Percentiles rank a stretch among this genome's conserved stretches.
phyloP scores from a whole-genome alignment of 2,329 filamentous ascomycete genomes.

The Botrytis byssoidea region DNA sequence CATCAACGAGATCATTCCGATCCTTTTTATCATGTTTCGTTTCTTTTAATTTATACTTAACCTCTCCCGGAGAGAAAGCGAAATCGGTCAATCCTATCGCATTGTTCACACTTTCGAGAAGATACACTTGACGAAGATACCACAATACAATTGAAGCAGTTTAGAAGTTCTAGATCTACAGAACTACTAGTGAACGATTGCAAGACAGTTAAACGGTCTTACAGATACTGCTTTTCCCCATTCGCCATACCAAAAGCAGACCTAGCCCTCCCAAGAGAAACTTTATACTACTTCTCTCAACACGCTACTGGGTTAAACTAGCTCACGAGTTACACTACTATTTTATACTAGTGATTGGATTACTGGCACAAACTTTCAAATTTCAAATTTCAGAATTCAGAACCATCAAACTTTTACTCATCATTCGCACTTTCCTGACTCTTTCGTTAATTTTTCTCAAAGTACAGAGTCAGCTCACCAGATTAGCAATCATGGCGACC shows the following conservation, averaged over 20 bases:
- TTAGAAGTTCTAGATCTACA: neutral
- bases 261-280: neutral
- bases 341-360: neutral
- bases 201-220: neutral
- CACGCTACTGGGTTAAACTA: neutral
- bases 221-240: neutral
- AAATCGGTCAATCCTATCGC: neutral
- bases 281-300: neutral
- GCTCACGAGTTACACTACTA: neutral
- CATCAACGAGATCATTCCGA: neutral
- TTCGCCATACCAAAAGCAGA: neutral
- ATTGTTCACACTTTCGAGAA: constrained; percentile 1
- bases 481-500: constrained; percentile 15
- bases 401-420: neutral
- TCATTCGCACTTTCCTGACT: constrained; percentile 14
- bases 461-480: neutral
- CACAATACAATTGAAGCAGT: constrained; percentile 7
- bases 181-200: neutral
- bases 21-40: constrained; percentile 7
- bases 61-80: neutral
- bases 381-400: neutral
- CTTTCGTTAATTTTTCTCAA: neutral
- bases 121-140: constrained; percentile 3
- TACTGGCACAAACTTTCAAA: neutral
- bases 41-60: neutral